A percentile compares a stretch with the other conserved stretches of the same genome.
phyloP scores from a whole-genome alignment of 352 stramenopile genomes.

The Pythium periplocum region DNA sequence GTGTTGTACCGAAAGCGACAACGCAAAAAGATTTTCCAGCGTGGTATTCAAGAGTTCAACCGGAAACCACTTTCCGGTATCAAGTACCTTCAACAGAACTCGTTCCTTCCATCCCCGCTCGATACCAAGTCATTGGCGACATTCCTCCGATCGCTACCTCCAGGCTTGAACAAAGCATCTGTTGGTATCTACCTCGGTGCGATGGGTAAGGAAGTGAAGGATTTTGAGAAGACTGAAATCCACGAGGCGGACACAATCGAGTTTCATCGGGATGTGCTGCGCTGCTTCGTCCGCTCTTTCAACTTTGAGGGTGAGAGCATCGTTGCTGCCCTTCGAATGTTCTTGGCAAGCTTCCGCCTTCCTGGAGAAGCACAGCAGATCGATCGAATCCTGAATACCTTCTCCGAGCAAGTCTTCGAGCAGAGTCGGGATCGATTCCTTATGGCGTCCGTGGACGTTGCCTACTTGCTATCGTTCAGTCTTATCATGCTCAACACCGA shows the following conservation, averaged over 20 bases:
- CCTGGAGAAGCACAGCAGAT: conserved; percentile 87
- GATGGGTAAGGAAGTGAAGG: conserved; percentile 75
- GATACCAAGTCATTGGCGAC: conserved; percentile 77
- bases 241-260: conserved; percentile 80
- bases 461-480: conserved; percentile 87
- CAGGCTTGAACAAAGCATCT: conserved; percentile 75
- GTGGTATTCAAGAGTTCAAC: conserved; percentile 94
- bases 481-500: conserved; percentile 90
- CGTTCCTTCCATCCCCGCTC: conserved; percentile 71
- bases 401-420: conserved; percentile 81
- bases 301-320: conserved; percentile 78
- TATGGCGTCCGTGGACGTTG: conserved; percentile 85
- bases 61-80: conserved; percentile 88
- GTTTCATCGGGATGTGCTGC: conserved; percentile 78
- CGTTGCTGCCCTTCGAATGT: conserved; percentile 72
- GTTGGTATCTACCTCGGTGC: conserved; percentile 85
- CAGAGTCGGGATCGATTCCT: conserved; percentile 81
- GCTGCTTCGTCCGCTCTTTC: conserved; percentile 71
- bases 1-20: conserved; percentile 54
- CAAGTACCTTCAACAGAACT: conserved; percentile 74
- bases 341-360: conserved; percentile 79
- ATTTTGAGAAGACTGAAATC: conserved; percentile 63
- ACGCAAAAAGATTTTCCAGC: conserved; percentile 80
- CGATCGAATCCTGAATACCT: conserved; percentile 83
- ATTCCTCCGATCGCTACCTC: conserved; percentile 78